Conservation (phyloP, 2,329 filamentous ascomycete genomes). For the Aspergillus unguis region DNA sequence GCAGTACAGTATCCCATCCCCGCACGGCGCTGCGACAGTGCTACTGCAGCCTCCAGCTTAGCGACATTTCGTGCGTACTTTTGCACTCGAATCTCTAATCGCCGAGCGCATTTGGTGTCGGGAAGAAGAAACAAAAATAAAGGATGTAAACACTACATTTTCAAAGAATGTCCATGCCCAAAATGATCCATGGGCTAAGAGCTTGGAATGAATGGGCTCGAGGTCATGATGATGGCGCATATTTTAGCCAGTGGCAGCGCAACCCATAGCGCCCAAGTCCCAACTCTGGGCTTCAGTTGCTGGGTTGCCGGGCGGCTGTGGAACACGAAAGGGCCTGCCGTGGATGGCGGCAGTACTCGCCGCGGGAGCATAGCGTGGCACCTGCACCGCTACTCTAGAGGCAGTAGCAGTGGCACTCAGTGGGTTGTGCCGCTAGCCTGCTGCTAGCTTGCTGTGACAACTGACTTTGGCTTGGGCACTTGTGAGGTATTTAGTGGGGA, state of each 20-base stretch:
- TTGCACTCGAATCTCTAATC: too few species aligned
- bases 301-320: not conserved
- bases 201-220: not conserved
- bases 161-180: too few species aligned
- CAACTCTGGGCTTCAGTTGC: not conserved
- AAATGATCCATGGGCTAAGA: not conserved
- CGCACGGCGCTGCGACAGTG: not conserved
- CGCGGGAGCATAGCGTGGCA: not conserved
- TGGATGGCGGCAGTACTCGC: not conserved
- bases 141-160: not conserved
- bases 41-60: too few species aligned
- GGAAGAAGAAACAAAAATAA: not conserved
- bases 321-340: not conserved
- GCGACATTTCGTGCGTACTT: too few species aligned
- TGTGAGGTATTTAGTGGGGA: slow-evolving; percentile 19
- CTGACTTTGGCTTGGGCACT: not conserved
- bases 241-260: not conserved
- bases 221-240: not conserved
- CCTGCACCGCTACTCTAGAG: too few species aligned
- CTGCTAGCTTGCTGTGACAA: not conserved
- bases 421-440: not conserved
- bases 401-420: too few species aligned
- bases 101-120: not conserved
- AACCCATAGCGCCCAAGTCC: not conserved
- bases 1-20: not conserved